Base-by-base conservation (phyloP, 2,329 filamentous ascomycete genomes). In the Fusarium camptoceras region DNA sequence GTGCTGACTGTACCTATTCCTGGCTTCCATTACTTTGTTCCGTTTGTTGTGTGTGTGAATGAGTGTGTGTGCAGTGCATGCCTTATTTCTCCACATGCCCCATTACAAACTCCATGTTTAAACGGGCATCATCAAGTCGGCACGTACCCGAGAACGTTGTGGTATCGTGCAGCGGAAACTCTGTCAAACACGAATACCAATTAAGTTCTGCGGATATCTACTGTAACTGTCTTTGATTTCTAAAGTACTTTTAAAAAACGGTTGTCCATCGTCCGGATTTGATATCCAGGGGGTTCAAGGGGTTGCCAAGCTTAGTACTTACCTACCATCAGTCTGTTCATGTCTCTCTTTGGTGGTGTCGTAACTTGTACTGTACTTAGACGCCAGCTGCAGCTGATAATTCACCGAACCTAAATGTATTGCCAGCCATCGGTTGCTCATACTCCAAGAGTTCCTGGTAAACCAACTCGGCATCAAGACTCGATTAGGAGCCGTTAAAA, bases 91-190 rank as follows among this genome's bases (percentile, higher is more conserved):
- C 67, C 67, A 64, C 66, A 57, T 47, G 24, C n/a, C 31, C 51
- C 37, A 37, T 43, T 49, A 28, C 22, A 43, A 47, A 55, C 54
- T 48, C 43, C 31, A 55, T 63, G 31, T 27, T 25, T 41, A 41
- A 51, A 37, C 43, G 42, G 53, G 34, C n/a, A 49, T 49, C 31
- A 34, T 56, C 34, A 39, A 48, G 31, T 53, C 62, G 67, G 62
- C 42, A 67, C 47, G 53, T 58, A 56, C 67, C 61, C 53, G 56
- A 70, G 41, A 25, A 63, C 47, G 30, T 64, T 55, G 43, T 24
- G 39, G 48, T 50, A 59, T 44, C 37, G 53, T 64, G 55, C 37
- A 48, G 56, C 44, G 24, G 46, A 24, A 47, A 34, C 39, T 57
- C 28, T 59, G 22, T 48, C 22, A 42, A 61, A 46, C 30, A 25